Percentiles rank a stretch among this genome's conserved stretches.
Evolutionary conservation across 495 filamentous ascomycete genomes (phyloP).

Genomic region (Trichoderma asperelloides): DNA sequence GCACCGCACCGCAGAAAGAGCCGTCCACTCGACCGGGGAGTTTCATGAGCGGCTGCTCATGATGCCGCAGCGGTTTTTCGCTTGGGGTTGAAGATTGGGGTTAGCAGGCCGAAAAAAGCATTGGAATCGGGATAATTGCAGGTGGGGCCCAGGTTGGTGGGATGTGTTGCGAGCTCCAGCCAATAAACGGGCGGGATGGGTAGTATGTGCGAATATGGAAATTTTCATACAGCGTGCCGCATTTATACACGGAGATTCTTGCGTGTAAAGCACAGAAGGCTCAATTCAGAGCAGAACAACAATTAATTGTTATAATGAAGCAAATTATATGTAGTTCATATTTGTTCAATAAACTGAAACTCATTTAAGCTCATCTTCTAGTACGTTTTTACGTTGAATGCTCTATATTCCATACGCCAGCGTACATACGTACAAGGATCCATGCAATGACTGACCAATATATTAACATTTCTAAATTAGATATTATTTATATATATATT

Average conservation of each 20-base stretch:
- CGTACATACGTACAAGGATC: no score
- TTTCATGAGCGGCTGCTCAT: constrained; percentile 47
- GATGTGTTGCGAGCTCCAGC: not conserved
- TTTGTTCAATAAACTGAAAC: no score
- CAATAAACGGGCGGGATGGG: not conserved
- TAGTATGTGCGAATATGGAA: not conserved
- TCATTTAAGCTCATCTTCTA: no score
- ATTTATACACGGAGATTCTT: not conserved
- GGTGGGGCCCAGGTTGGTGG: not conserved
- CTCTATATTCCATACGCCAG: no score
- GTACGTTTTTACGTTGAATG: no score
- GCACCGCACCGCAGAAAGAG: constrained; percentile 43
- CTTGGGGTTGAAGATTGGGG: not conserved
- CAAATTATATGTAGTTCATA: no score
- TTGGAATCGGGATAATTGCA: not conserved
- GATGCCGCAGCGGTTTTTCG: constrained; percentile 16
- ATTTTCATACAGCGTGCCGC: not conserved
- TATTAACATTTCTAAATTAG: no score
- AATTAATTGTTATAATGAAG: no score
- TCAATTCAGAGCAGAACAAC: not conserved
- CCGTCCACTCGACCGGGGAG: constrained; percentile 41
- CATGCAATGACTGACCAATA: no score
- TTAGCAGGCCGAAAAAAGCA: not conserved
- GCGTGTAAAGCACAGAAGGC: not conserved
- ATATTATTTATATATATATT: no score